A percentile compares a stretch with the other conserved stretches of the same genome.
These are phyloP conservation scores for Saccharomycopsis oosterbeekiorum DNA, from an alignment of 805 yeast genomes.

Conservation along the genomic window DNA sequence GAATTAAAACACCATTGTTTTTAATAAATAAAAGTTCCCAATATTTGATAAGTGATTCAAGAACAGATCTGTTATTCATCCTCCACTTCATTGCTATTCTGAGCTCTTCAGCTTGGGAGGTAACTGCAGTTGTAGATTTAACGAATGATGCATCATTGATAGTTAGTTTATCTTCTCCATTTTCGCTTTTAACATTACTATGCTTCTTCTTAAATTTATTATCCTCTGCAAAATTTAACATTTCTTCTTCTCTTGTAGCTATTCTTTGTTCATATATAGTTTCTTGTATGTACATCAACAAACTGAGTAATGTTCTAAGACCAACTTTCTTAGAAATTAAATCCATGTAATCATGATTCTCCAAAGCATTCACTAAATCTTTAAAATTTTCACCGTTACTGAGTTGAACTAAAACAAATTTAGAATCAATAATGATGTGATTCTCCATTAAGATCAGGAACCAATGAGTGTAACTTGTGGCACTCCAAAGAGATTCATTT, in stretches of 20 bases:
- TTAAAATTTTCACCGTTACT: conserved; percentile 43
- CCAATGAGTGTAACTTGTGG: conserved; percentile 46
- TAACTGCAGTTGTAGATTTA: conserved; percentile 21
- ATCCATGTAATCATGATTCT: conserved; percentile 27
- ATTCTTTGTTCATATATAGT: conserved; percentile 45
- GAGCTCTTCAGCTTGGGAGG: not conserved
- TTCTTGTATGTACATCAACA: conserved; percentile 60
- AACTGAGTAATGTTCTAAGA: conserved; percentile 40
- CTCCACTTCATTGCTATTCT: conserved; percentile 49
- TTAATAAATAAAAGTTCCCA: conserved; percentile 59
- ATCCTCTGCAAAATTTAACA: conserved; percentile 19
- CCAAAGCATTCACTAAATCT: conserved; percentile 33
- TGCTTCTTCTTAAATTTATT: conserved; percentile 17
- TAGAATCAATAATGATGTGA: conserved; percentile 39
- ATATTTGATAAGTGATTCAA: conserved; percentile 46
- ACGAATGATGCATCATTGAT: conserved; percentile 28
- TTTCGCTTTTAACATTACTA: not conserved
- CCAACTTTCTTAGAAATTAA: conserved; percentile 28
- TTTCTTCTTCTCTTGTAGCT: conserved; percentile 1
- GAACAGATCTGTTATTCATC: conserved; percentile 46
- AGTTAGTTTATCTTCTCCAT: conserved; percentile 6
- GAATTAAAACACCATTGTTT: conserved; percentile 53
- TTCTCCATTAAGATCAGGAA: conserved; percentile 27
- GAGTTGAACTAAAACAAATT: conserved; percentile 43
- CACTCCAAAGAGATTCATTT: conserved; percentile 51